Evolutionary conservation across 805 yeast genomes (phyloP).

Genomic region (Starmerella bacillaris): DNA sequence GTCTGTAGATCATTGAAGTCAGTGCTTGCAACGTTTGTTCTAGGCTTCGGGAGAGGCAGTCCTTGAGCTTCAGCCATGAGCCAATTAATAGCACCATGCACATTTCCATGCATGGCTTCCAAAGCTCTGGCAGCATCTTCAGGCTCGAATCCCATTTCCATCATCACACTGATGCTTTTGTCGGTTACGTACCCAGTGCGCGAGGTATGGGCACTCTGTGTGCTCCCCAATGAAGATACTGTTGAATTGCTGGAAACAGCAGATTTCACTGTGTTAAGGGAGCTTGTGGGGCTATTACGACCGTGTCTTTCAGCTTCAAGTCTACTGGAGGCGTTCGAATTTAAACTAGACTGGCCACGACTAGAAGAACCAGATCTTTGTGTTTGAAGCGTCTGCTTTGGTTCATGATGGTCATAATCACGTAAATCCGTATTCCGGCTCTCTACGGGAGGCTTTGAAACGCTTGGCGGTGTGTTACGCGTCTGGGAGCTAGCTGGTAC

Average conservation of each 20-base stretch:
- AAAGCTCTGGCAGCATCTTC: constrained; percentile 46
- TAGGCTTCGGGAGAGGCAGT: constrained; percentile 20
- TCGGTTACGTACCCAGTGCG: constrained; percentile 1
- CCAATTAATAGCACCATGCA: constrained; percentile 47
- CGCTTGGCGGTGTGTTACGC: not conserved
- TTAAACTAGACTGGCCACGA: not conserved
- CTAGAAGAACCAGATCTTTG: not conserved
- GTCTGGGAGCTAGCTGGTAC: constrained; percentile 2
- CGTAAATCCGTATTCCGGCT: no score
- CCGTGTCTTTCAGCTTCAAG: no score
- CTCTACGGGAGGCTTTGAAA: not conserved
- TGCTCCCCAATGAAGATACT: not conserved
- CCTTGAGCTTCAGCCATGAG: constrained; percentile 45
- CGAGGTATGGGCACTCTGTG: not conserved
- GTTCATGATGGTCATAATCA: no score
- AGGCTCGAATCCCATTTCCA: constrained; percentile 63
- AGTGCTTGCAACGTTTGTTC: constrained; percentile 3
- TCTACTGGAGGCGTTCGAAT: no score
- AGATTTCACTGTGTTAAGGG: no score
- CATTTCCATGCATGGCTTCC: constrained; percentile 33
- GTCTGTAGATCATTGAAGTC: constrained; percentile 19
- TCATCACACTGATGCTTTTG: constrained; percentile 18
- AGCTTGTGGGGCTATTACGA: no score
- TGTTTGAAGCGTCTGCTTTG: not conserved
- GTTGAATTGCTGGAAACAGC: not conserved